Evolutionary conservation across 2,329 filamentous ascomycete genomes (phyloP), one percentile per base, ranked within the genome.

Genomic region (Paraphaeosphaeria minitans): DNA sequence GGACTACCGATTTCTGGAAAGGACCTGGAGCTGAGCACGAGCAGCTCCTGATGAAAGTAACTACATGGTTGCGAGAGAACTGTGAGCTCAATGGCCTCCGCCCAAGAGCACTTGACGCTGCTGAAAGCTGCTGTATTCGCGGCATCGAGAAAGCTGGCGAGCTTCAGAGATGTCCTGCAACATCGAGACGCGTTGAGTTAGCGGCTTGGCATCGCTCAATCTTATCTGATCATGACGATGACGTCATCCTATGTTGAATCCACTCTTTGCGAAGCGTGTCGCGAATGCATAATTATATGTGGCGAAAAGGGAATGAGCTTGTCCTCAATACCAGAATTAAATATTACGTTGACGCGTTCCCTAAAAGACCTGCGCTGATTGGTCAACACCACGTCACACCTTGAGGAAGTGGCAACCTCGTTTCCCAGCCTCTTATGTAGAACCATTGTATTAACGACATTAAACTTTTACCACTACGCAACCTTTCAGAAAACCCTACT

Each of bases 11-110:
- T 21, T 66, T 62, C 45, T 68, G 70, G 6, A 67, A 58, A 53
- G 65, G 64, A 50, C 69, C 66, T 14, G 69, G 68, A 35, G 74
- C 64, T 19, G 73, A 73, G 61, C 74, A 77, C 45, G 75, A 78
- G 57, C 75, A 78, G 53, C 58, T 60, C 53, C 75, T 58, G 22
- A 47, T 42, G 42, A 65, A 56, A n/a, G 61, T 35, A 46, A 35
- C 53, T 14, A 35, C 64, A 67, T 68, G 29, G 19, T 54, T 55
- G 24, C 10, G 57, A 43, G 24, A 16, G 35, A 35, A 7, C 33
- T 35, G 21, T 16, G 49, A 39, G 27, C 24, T 37, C 57, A 64
- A 54, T 55, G 58, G 60, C 22, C 49, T 41, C 21, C 55, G 55
- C 53, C 19, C 51, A 45, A 53, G 51, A 16, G 35, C n/a, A 43